A percentile compares a stretch with the other conserved stretches of the same genome.
Conservation (phyloP, 176 grass and related monocot species). For the Aegilops umbellulata region DNA sequence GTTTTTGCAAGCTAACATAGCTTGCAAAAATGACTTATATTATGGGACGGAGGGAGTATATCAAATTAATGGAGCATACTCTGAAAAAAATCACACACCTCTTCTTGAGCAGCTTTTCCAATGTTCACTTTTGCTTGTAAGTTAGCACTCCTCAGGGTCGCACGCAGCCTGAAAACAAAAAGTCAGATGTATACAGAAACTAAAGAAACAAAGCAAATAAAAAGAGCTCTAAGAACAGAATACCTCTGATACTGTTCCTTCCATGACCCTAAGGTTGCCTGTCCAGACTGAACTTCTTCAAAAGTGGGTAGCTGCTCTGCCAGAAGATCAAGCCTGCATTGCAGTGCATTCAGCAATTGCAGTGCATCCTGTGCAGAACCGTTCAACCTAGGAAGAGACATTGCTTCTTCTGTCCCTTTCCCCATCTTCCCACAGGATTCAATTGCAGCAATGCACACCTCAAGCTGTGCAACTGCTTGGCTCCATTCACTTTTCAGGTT, state of each 20-base stretch:
- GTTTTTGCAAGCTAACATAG: too few relatives aligned
- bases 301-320: constrained; percentile 74
- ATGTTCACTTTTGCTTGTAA: constrained; percentile 86
- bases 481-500: constrained; percentile 74
- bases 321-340: constrained; percentile 73
- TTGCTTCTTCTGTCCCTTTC: constrained; percentile 67
- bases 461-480: constrained; percentile 48
- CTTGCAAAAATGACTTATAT: too few relatives aligned
- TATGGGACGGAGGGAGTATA: too few relatives aligned
- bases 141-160: constrained; percentile 68
- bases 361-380: constrained; percentile 65
- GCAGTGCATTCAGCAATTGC: constrained; percentile 65
- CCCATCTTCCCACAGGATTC: constrained; percentile 60
- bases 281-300: constrained; percentile 63
- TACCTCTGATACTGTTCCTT: constrained; percentile 74
- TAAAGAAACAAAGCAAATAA: neutral
- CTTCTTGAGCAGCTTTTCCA: constrained; percentile 66
- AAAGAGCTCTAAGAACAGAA: neutral
- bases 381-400: constrained; percentile 68
- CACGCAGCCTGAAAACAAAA: constrained; percentile 45
- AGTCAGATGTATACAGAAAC: neutral
- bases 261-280: constrained; percentile 62
- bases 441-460: constrained; percentile 48
- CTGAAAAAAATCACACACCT: constrained; percentile 41
- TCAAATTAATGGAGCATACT: neutral